Percentiles rank a stretch among this genome's conserved stretches.
Evolutionary conservation across 2,329 filamentous ascomycete species (phyloP).

Genomic region (Fusarium sp.): DNA sequence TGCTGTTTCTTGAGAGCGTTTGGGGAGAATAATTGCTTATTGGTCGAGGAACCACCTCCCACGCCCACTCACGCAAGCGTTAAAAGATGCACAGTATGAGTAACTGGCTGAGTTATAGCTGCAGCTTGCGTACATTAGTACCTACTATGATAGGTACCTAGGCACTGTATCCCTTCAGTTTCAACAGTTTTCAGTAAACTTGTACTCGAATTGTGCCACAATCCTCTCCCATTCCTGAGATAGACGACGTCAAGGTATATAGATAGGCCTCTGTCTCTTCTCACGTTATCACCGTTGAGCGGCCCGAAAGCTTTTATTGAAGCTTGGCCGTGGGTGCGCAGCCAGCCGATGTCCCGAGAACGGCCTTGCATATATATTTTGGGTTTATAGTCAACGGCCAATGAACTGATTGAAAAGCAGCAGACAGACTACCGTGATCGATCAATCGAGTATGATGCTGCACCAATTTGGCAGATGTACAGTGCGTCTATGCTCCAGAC

Average conservation of each 20-base stretch:
- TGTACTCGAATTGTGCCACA: too few species aligned
- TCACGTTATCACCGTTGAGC: slow-evolving; percentile 18
- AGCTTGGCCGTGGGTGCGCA: background rate
- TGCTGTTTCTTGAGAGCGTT: too few species aligned
- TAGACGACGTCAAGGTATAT: too few species aligned
- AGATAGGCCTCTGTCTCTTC: too few species aligned
- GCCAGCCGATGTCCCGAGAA: slow-evolving; percentile 9
- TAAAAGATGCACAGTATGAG: slow-evolving; percentile 18
- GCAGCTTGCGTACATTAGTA: background rate
- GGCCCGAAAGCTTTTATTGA: slow-evolving; percentile 6
- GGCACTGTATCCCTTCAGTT: too few species aligned
- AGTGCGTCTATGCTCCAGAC: slow-evolving; percentile 22
- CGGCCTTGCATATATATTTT: slow-evolving; percentile 7
- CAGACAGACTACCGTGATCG: too few species aligned
- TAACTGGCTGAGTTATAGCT: slow-evolving; percentile 18
- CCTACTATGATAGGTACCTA: too few species aligned
- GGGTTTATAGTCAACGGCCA: background rate
- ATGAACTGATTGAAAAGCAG: background rate
- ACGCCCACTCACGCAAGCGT: background rate
- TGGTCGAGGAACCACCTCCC: background rate
- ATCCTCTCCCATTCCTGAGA: too few species aligned
- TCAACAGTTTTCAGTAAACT: too few species aligned
- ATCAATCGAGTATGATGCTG: background rate
- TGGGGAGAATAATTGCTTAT: background rate
- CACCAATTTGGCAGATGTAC: background rate